Percentiles rank a stretch among this genome's conserved stretches.
Conservation (phyloP, 345 rosid species). For the Murraya paniculata region DNA sequence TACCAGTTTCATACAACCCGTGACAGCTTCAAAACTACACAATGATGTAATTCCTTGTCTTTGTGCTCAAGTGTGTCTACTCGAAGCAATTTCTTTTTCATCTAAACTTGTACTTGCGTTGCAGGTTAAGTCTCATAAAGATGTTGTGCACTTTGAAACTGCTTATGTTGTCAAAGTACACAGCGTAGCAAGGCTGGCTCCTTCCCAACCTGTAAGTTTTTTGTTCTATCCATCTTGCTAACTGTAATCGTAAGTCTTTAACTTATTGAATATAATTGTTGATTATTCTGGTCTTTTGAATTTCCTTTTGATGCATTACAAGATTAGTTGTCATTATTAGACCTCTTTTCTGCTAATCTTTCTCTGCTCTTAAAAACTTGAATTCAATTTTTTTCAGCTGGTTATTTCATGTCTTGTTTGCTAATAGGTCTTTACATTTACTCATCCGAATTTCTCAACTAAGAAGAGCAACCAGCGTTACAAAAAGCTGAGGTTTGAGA, state of each 20-base stretch:
- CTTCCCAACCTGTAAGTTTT: slow-evolving; percentile 73
- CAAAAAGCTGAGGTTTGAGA: slow-evolving; percentile 69
- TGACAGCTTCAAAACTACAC: slow-evolving; percentile 84
- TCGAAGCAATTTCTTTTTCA: slow-evolving; percentile 6
- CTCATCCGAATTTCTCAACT: slow-evolving; percentile 69
- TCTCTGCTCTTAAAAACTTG: neutral
- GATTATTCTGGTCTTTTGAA: neutral
- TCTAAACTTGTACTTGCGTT: slow-evolving; percentile 16
- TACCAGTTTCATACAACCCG: slow-evolving; percentile 94
- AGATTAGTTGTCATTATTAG: neutral
- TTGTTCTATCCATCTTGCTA: neutral
- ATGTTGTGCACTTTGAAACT: slow-evolving; percentile 88
- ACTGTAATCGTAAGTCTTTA: neutral
- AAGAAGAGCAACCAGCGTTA: slow-evolving; percentile 69
- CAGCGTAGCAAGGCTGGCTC: slow-evolving; percentile 80
- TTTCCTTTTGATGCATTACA: neutral
- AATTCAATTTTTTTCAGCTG: slow-evolving; percentile 1
- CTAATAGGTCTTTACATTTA: slow-evolving; percentile 80
- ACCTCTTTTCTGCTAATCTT: neutral
- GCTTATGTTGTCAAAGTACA: slow-evolving; percentile 96
- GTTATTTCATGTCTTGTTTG: slow-evolving; percentile 17
- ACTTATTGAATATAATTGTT: neutral
- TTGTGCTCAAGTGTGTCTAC: neutral
- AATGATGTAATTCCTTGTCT: slow-evolving; percentile 58
- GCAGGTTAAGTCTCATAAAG: slow-evolving; percentile 91